Conservation (phyloP, 371 early-diverging fungal species). For the Mycotypha africana region DNA sequence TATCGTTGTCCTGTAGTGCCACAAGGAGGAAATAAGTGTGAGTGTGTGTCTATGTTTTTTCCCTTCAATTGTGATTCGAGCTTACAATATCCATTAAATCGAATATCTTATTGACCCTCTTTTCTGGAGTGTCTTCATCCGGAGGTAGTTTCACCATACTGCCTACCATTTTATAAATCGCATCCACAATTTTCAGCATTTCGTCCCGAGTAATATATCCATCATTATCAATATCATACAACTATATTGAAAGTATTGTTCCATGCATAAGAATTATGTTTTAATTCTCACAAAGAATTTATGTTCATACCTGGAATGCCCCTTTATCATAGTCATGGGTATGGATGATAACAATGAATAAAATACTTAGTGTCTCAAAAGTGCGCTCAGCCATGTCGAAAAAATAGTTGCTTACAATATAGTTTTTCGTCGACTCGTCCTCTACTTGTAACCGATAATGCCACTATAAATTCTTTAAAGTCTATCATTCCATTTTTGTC, state of each 20-base stretch:
- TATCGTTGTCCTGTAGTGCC: constrained; percentile 83
- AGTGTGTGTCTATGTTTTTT: background rate
- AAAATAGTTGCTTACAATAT: constrained; percentile 68
- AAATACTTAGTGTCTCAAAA: too few relatives aligned
- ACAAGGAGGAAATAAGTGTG: background rate
- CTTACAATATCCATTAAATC: constrained; percentile 78
- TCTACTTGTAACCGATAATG: constrained; percentile 81
- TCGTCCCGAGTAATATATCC: constrained; percentile 85
- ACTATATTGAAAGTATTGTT: constrained; percentile 22
- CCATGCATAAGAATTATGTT: background rate
- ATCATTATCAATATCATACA: constrained; percentile 92
- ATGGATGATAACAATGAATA: too few relatives aligned
- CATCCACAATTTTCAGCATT: constrained; percentile 86
- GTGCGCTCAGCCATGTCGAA: too few relatives aligned
- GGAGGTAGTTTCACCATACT: constrained; percentile 84
- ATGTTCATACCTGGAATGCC: constrained; percentile 30
- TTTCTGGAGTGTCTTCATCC: constrained; percentile 91
- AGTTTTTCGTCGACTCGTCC: constrained; percentile 88
- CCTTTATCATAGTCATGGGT: constrained; percentile 25
- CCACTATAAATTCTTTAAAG: constrained; percentile 90
- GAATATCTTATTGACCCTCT: constrained; percentile 89
- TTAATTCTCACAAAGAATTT: background rate
- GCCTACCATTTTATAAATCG: constrained; percentile 94
- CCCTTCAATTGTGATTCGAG: too few relatives aligned
- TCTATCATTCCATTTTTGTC: constrained; percentile 88